Percentiles rank a stretch among this genome's conserved stretches.
These are phyloP conservation scores for Hypomontagnella submonticulosa DNA, from an alignment of 495 filamentous ascomycete genomes.

Conservation along the genomic window DNA sequence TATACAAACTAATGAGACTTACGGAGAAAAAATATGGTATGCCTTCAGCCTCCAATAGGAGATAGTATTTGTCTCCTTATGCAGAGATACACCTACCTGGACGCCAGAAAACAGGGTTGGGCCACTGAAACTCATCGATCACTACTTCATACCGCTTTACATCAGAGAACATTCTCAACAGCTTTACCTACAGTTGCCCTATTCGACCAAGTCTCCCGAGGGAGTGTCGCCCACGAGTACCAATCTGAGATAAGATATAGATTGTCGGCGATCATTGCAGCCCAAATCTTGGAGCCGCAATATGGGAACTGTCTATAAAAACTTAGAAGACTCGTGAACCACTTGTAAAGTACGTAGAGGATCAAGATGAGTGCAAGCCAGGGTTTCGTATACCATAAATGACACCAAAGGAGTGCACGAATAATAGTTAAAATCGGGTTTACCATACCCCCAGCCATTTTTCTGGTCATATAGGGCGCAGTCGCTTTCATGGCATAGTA, in stretches of 20 bases:
- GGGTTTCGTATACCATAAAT: constrained; percentile 29
- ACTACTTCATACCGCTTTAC: no score
- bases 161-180: neutral
- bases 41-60: no score
- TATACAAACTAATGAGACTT: no score
- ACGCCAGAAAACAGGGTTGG: no score
- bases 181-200: constrained; percentile 17
- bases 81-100: no score
- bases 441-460: constrained; percentile 37
- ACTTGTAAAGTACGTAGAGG: constrained; percentile 27
- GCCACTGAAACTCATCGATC: no score
- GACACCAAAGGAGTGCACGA: constrained; percentile 25
- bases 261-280: constrained; percentile 31
- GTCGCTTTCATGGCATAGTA: neutral
- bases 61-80: no score
- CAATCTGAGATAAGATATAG: constrained; percentile 30
- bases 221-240: constrained; percentile 25
- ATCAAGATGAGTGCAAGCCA: constrained; percentile 31
- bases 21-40: no score
- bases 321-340: constrained; percentile 7
- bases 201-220: constrained; percentile 22
- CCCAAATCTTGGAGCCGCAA: constrained; percentile 28
- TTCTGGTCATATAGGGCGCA: constrained; percentile 35
- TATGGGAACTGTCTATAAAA: constrained; percentile 28
- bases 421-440: constrained; percentile 13